Base-by-base conservation (phyloP, 75 land plant genomes). In the Larix kaempferi region DNA sequence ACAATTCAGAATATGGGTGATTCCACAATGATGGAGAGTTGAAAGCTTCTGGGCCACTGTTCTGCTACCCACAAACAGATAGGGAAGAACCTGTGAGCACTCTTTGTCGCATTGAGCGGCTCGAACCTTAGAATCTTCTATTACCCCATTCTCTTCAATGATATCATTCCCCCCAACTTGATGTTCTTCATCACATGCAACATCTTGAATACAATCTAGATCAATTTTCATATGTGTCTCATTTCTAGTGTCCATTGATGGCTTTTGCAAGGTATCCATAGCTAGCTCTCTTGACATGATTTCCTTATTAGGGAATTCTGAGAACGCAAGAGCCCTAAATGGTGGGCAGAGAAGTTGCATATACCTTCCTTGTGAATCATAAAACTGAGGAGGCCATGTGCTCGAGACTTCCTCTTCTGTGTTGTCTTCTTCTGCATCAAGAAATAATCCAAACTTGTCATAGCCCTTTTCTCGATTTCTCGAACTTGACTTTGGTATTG, bases 1-100 rank as follows among this genome's bases (percentile, higher is more conserved):
- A 56, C 88, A 87, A 73, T 87, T 87, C 77, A 87, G 74, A 49
- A 87, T 81, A 54, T 87, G 88, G 16, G 88, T 87, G 65, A 87
- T 85, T 74, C 79, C 73, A 41, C 73, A 81, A 37, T 41, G 21
- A 23, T 64, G 79, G 10, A 87, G 78, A 26, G 60, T 67, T 17
- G 84, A 67, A 54, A 76, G 78, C 26, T 87, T 85, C 57, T 85
- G 82, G 10, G 88, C 88, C 56, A 85, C 84, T 8, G 73, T 66
- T 21, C 76, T 81, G 29, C 88, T 76, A n/a, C 88, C 88, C 52
- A 87, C 74, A 73, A 76, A 87, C 11, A 84, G 65, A 71, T 87
- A 65, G 33, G 69, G 69, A 65, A 65, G 69, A 65, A 65, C 7
- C 69, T 65, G 27, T 33, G 69, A 65, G 33, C 69, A 65, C 21